Evolutionary conservation across 345 rosid species (phyloP), one percentile per base, ranked within the genome.

Genomic region (Aethionema arabicum): DNA sequence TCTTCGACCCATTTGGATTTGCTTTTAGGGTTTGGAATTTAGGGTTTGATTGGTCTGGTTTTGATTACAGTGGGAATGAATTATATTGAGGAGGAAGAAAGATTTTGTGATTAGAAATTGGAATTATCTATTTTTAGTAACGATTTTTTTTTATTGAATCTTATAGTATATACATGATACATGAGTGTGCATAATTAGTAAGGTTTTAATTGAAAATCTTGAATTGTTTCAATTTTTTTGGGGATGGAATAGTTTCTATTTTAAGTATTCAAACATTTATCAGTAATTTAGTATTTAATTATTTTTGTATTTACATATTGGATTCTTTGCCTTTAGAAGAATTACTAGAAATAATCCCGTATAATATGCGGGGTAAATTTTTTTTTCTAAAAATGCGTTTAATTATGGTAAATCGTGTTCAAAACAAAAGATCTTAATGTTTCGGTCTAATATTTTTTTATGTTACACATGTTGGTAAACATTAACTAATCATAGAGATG

Each of bases 1-100:
- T 66, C 78, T 72, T 43, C 85, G 70, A 36, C 90, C 87, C 93
- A 83, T 86, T 31, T 45, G 11, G 47, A n/a, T n/a, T 61, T 55
- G 44, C 41, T 63, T 6, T 12, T 50, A 44, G 51, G 21, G 27
- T 21, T 21, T 21, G 27, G 27, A 2, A 21, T 21, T n/a, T n/a
- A n/a, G n/a, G n/a, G n/a, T n/a, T n/a, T n/a, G n/a, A n/a, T n/a
- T n/a, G n/a, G 35, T 5, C 39, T 57, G 0, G 7, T 15, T 30
- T 55, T 6, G 27, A 7, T 44, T 35, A 45, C 59, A 4, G 52
- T 51, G 72, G 27, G 46, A 47, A 63, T 12, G 39, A 54, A 41
- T 21, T 53, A 47, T 45, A 30, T 57, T 57, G 57, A 39, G 30
- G 60, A 58, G 35, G 47, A 35, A 15, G 40, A 29, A 59, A 2